Evolutionary conservation across 345 rosid species (phyloP).

Genomic region (Brassica carinata): DNA sequence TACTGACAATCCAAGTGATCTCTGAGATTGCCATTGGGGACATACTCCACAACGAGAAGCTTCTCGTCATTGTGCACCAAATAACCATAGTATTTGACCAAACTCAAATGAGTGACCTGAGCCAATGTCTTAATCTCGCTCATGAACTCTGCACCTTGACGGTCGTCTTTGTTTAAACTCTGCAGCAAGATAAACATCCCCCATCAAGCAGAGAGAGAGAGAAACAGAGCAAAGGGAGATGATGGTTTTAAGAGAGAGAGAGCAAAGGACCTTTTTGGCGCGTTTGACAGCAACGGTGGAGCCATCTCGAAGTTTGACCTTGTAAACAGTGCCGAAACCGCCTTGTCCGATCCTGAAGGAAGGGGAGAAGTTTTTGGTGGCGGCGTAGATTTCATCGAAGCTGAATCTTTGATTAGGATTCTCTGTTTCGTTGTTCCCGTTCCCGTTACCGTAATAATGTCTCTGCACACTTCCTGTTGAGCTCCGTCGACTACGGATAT

Average conservation of each 20-base stretch:
- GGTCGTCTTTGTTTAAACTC: constrained; percentile 67
- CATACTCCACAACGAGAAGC: constrained; percentile 76
- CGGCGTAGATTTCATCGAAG: constrained; percentile 61
- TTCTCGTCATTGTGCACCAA: constrained; percentile 71
- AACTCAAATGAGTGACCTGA: constrained; percentile 77
- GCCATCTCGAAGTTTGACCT: constrained; percentile 81
- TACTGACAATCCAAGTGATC: constrained; percentile 88
- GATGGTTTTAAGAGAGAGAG: no score
- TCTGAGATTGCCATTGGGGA: constrained; percentile 86
- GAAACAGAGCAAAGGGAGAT: background rate
- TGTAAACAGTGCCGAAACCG: constrained; percentile 83
- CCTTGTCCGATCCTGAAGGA: constrained; percentile 89
- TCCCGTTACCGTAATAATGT: constrained; percentile 30
- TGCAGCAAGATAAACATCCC: constrained; percentile 36
- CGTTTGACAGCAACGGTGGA: constrained; percentile 77
- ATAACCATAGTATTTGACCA: constrained; percentile 78
- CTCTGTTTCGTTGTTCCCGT: constrained; percentile 48
- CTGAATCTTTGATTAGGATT: constrained; percentile 50
- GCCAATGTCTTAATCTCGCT: constrained; percentile 78
- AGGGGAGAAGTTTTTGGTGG: constrained; percentile 80
- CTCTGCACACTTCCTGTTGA: constrained; percentile 45
- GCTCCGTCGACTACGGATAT: constrained; percentile 49
- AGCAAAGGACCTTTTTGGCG: constrained; percentile 67
- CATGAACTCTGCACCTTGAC: constrained; percentile 72
- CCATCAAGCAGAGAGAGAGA: background rate